A percentile compares a stretch with the other conserved stretches of the same genome.
Evolutionary conservation across 2,329 filamentous ascomycete genomes (phyloP).

Genomic region (Trichoderma guizhouense): DNA sequence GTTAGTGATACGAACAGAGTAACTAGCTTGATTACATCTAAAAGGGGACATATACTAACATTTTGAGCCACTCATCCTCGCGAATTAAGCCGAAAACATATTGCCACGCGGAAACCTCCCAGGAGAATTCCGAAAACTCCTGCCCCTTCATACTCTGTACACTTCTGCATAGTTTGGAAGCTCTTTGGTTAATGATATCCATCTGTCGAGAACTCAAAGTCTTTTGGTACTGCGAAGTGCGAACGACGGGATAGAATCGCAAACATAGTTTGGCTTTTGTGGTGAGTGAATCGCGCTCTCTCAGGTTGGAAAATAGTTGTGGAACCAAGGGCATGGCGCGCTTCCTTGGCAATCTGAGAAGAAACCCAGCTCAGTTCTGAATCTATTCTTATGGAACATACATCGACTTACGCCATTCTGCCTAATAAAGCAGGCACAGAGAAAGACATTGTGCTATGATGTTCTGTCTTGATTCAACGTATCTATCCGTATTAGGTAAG

Average conservation of each 20-base stretch:
- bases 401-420: neutral
- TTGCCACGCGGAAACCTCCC: neutral
- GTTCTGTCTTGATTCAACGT: neutral
- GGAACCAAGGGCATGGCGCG: neutral
- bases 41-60: neutral
- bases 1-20: neutral
- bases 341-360: neutral
- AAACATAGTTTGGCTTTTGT: neutral
- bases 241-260: neutral
- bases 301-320: neutral
- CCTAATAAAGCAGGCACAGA: neutral
- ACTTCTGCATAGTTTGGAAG: neutral
- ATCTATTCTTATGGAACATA: neutral
- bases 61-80: neutral
- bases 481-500: neutral
- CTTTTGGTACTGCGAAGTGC: neutral
- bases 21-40: neutral
- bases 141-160: neutral
- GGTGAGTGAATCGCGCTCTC: neutral
- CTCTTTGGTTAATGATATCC: neutral
- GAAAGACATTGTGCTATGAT: neutral
- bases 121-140: neutral
- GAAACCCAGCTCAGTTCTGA: neutral
- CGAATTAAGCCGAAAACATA: neutral
- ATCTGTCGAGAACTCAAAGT: neutral